phyloP scores from a whole-genome alignment of 2,329 filamentous ascomycete genomes.

The Stylonectria norvegica region DNA sequence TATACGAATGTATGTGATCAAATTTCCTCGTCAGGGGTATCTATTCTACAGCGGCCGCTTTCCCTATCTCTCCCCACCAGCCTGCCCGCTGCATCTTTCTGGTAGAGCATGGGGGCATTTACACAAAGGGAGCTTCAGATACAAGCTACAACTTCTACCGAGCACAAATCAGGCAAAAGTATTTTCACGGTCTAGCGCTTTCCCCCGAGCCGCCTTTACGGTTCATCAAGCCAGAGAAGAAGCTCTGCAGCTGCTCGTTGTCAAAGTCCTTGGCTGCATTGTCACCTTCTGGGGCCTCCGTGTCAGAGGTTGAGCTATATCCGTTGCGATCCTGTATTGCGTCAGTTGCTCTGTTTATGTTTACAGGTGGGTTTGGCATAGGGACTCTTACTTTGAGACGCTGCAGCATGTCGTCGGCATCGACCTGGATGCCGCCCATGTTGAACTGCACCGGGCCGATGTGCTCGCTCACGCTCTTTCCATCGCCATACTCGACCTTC shows the following conservation, averaged over 20 bases:
- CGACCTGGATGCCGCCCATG: slow-evolving; percentile 94
- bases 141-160: too few relatives aligned
- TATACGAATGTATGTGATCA: slow-evolving; percentile 11
- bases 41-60: slow-evolving; percentile 36
- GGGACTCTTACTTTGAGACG: slow-evolving; percentile 65
- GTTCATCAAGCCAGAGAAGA: slow-evolving; percentile 60
- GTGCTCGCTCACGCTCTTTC: slow-evolving; percentile 64
- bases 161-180: too few relatives aligned
- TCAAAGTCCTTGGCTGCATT: slow-evolving; percentile 45
- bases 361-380: too few relatives aligned
- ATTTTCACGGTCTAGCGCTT: too few relatives aligned
- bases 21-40: slow-evolving; percentile 36
- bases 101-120: too few relatives aligned
- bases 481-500: slow-evolving; percentile 27
- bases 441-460: slow-evolving; percentile 97
- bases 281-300: slow-evolving; percentile 36
- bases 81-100: slow-evolving; percentile 8
- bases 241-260: slow-evolving; percentile 56
- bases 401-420: slow-evolving; percentile 90
- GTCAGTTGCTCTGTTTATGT: slow-evolving; percentile 17
- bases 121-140: too few relatives aligned
- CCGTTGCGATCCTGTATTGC: slow-evolving; percentile 52
- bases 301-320: slow-evolving; percentile 46
- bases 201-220: slow-evolving; percentile 36
- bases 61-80: slow-evolving; percentile 15